Conservation (phyloP, 73 alveolate genomes). For the Symbiodinium natans region DNA sequence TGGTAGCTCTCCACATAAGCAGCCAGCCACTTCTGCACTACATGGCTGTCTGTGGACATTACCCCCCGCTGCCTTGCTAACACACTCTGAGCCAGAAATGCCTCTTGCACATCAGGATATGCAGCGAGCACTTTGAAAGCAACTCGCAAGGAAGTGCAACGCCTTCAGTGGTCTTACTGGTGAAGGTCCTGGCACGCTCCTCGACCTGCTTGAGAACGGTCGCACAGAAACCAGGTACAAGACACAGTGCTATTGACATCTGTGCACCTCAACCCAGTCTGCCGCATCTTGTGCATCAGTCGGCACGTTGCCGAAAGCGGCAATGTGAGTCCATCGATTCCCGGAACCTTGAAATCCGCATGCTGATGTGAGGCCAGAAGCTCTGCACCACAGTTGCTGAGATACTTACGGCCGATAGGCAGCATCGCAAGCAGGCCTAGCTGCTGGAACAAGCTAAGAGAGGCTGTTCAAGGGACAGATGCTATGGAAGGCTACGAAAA, state of each 20-base stretch:
- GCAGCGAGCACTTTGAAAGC: not conserved
- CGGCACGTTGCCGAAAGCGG: conserved; percentile 61
- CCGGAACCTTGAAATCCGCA: not conserved
- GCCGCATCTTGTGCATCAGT: conserved; percentile 49
- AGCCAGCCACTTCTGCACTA: conserved; percentile 34
- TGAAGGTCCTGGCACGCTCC: conserved; percentile 6
- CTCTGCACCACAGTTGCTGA: not conserved
- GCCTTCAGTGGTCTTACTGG: not conserved
- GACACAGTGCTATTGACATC: not conserved
- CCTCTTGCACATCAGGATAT: too few species aligned
- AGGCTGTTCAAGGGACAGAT: too few species aligned
- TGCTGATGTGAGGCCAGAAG: not conserved
- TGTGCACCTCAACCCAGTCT: conserved; percentile 35
- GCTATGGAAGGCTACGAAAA: too few species aligned
- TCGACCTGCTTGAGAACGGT: conserved; percentile 23
- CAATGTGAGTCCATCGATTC: conserved; percentile 19
- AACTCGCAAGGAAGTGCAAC: not conserved
- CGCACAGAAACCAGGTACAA: not conserved
- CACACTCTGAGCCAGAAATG: conserved; percentile 20
- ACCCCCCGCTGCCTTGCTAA: not conserved
- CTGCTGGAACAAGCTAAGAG: too few species aligned
- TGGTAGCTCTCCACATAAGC: conserved; percentile 53
- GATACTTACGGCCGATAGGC: not conserved
- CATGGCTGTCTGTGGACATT: conserved; percentile 41
- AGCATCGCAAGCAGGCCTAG: not conserved